Conservation (phyloP, 805 yeast genomes). For the Metschnikowia drakensbergensis region DNA sequence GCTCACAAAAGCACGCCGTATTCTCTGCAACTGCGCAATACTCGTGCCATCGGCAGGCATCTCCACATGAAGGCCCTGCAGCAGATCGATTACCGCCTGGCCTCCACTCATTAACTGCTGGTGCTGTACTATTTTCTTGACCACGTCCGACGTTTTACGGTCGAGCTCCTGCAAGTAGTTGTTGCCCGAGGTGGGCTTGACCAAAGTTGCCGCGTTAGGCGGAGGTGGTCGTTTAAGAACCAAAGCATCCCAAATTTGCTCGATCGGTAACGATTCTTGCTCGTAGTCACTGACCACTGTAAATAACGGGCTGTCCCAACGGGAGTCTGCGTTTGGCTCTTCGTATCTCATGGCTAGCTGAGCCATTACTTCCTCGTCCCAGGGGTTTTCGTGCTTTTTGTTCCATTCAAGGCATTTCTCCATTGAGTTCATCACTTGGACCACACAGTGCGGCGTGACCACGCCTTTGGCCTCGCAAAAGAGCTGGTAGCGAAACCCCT, state of each 20-base stretch:
- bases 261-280: conserved; percentile 54
- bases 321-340: conserved; percentile 78
- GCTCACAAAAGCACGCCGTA: conserved; percentile 77
- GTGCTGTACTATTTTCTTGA: conserved; percentile 57
- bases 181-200: conserved; percentile 74
- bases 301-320: conserved; percentile 95
- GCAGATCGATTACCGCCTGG: conserved; percentile 42
- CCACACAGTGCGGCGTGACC: conserved; percentile 75
- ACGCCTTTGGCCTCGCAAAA: conserved; percentile 89
- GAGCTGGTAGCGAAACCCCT: conserved; percentile 91
- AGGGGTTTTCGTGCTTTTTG: conserved; percentile 33
- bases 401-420: conserved; percentile 67
- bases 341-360: conserved; percentile 83
- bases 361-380: conserved; percentile 64
- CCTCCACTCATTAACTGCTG: conserved; percentile 55
- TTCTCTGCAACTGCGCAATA: conserved; percentile 75
- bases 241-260: conserved; percentile 62
- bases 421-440: conserved; percentile 70
- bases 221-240: conserved; percentile 60
- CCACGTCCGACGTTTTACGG: conserved; percentile 60
- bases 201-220: conserved; percentile 80
- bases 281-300: conserved; percentile 52
- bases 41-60: conserved; percentile 63
- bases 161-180: conserved; percentile 79
- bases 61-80: conserved; percentile 47